Base-by-base conservation (phyloP, 73 alveolate genomes). In the Paraurostyla sp. region DNA sequence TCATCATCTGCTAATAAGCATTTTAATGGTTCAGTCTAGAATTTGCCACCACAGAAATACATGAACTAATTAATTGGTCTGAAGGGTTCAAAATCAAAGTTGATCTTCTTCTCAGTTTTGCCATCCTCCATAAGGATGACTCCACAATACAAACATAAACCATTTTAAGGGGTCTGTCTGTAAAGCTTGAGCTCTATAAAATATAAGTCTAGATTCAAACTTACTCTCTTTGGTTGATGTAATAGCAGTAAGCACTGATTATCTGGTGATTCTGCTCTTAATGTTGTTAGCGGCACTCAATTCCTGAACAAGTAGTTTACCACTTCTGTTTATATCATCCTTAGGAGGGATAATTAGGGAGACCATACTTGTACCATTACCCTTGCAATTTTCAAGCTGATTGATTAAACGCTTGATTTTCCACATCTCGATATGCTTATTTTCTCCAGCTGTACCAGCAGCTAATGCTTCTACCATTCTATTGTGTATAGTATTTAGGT, bases 21-120 rank as follows among this genome's bases (percentile, higher is more conserved):
- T 42, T 65, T 75, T 38, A 96, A 91, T 16, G 97, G 98, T 62
- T 93, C 97, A 42, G 99, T 94, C 94, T 95, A 98, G 90, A 98
- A 98, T 52, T 92, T 93, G 81, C 96, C 96, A 88, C 97, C 99
- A 82, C 99, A 98, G 81, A 93, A 88, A 92, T 97, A 98, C 86
- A 97, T 89, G 89, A 98, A 96, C 40, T 99, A 91, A 92, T 96
- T 96, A 65, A 98, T 96, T 32, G 99, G 99, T 83, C 98, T 95
- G 97, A 98, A 97, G 23, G 99, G 99, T 87, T 97, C 99, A 76
- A 98, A 93, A 81, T 96, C 99, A 58, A 96, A 94, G 90, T 93
- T 92, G 57, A 94, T 88, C 91, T 96, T 96, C 96, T 97, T 97
- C 93, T 98, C 99, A 84, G 97, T 93, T 41, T 85, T 90, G 0